A percentile compares a stretch with the other conserved stretches of the same genome.
These are phyloP conservation scores for Thinopyrum elongatum DNA, from an alignment of 176 grass and related monocot genomes.

Conservation along the genomic window DNA sequence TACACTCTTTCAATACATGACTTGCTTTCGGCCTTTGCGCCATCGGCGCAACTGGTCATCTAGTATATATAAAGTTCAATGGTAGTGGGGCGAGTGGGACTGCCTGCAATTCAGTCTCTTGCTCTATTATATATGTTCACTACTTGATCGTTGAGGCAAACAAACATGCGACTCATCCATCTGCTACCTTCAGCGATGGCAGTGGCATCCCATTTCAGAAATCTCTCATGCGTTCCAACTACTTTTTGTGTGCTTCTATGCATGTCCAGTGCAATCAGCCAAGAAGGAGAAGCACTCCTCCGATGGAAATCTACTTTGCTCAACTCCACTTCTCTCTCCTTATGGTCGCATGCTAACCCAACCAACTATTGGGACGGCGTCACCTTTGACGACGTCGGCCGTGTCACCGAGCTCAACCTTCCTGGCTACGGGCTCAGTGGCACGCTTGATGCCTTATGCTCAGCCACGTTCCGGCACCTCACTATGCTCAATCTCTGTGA, in stretches of 20 bases:
- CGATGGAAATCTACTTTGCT: constrained; percentile 53
- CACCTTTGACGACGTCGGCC: constrained; percentile 13
- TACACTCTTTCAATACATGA: no score
- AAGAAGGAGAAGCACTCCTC: constrained; percentile 31
- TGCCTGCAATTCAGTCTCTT: no score
- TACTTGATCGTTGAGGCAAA: no score
- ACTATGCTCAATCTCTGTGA: constrained; percentile 18
- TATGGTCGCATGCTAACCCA: constrained; percentile 37
- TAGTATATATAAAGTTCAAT: no score
- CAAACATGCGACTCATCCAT: no score
- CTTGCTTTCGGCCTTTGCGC: no score
- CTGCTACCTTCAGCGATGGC: no score
- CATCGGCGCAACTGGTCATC: no score
- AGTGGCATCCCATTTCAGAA: no score
- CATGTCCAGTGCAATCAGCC: neutral
- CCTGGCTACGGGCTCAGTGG: neutral
- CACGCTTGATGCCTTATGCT: constrained; percentile 31
- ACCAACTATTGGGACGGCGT: constrained; percentile 44
- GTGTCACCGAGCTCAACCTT: constrained; percentile 27
- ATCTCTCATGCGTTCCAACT: no score
- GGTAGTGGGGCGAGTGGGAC: no score
- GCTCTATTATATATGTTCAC: no score
- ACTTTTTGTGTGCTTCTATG: neutral
- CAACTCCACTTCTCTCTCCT: neutral
- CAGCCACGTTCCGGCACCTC: constrained; percentile 23